Evolutionary conservation across 176 grass and related monocot genomes (phyloP), one percentile per base, ranked within the genome.

Genomic region (Metroxylon sagu): DNA sequence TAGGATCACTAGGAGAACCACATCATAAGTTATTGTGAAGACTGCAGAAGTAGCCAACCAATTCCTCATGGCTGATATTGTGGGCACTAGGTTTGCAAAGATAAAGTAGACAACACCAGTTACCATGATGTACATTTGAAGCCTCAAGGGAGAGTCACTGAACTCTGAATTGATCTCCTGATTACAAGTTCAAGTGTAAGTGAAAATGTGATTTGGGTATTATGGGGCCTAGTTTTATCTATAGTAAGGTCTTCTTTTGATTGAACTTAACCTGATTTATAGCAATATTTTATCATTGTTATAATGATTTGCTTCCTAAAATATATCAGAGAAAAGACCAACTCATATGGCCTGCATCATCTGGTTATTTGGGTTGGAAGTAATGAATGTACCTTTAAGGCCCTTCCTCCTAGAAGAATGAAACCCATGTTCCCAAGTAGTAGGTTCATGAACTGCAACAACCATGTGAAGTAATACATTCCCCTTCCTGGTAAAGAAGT

Each of bases 1-100:
- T 1, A 95, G 72, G 49, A 95, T 76, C 19, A 43, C 82, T 7
- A 85, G 8, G 28, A 89, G 75, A 30, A 73, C 75, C 25, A 82
- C 72, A 27, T 80, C 59, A 19, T 77, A 89, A 19, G 62, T 65
- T 7, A 89, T 3, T 0, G 89, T 89, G 60, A 95, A 78, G 16
- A 78, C 72, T 1, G 85, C 89, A 2, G 89, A 89, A 19, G 85
- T 77, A n/a, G 79, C 69, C 16, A 95, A 73, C 85, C 85, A 95
- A 67, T 89, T 89, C 67, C 82, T 69, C 85, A 95, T 85, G 72
- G 82, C 85, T 5, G 89, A 95, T 4, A 95, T 89, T 10, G 89
- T 95, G 0, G 85, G 89, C 57, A 95, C 89, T 16, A 95, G 75
- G 82, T 80, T 89, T 17, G 89, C 89, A 31, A 95, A 95, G 62